Evolutionary conservation across 1,284 basidiomycete genomes (phyloP), one percentile per base, ranked within the genome.

Genomic region (Heliocybe sulcata): DNA sequence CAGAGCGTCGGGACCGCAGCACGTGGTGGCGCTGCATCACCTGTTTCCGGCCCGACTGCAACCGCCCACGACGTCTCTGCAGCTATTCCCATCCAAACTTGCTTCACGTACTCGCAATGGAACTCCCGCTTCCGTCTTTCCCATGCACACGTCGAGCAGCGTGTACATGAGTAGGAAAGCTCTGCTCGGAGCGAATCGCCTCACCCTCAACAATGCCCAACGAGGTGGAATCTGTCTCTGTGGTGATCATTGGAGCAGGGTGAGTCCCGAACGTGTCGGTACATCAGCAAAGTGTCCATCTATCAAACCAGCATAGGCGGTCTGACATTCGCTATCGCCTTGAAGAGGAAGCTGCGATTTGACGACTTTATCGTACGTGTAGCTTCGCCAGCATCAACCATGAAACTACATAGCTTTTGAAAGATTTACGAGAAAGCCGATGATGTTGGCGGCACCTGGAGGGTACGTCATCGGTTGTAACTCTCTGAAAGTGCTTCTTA

Each of bases 181-280:
- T 16, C 33, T 9, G 9, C 16, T 42, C 16, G 38, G 38, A 42
- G 38, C 16, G 19, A n/a, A 42, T 4, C 16, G 38, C 19, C 38
- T 42, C 6, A 42, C 38, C 16, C 38, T 42, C 38, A 6, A 42
- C 12, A 16, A 42, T 42, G 38, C 6, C 38, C 16, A n/a, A 42
- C 6, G 29, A 4, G 4, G n/a, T 16, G 4, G 8, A 6, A 16
- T 6, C 8, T 16, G 38, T 42, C 6, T 42, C 38, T 6, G 38
- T 80, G 33, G 69, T 73, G 45, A 77, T 81, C 55, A 71, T 80
- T 47, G 79, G 79, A 49, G 77, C 76, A 45, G 78, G 79, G 79
- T 80, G 60, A 56, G 72, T 42, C 4, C 16, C 6, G 16, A 4
- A 42, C 12, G 4, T 3, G 51, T 11, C 31, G 26, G 8, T 19